Conservation (phyloP, 305 asterid genomes). For the Ajuga reptans region DNA sequence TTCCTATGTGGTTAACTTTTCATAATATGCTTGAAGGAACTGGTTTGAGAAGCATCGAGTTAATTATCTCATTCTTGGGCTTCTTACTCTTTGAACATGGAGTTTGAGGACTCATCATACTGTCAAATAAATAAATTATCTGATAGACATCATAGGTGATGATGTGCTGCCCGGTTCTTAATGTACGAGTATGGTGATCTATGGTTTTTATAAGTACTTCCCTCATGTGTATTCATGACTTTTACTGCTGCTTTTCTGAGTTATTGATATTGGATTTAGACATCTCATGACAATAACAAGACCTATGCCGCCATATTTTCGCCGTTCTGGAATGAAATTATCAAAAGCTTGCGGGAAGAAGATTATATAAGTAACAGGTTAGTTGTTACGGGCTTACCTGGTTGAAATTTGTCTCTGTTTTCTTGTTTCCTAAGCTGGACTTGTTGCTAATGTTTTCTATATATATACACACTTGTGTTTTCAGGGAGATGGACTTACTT, state of each 20-base stretch:
- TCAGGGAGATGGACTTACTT: conserved; percentile 97
- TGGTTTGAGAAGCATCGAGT: neutral
- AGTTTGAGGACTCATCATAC: neutral
- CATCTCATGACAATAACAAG: conserved; percentile 58
- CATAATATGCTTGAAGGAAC: neutral
- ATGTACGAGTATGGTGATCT: neutral
- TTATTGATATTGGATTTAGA: conserved; percentile 31
- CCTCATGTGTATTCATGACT: neutral
- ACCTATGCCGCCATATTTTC: conserved; percentile 74
- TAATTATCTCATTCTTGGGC: neutral
- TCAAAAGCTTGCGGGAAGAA: conserved; percentile 95
- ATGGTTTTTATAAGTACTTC: neutral
- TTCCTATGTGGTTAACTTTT: neutral
- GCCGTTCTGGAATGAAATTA: conserved; percentile 97
- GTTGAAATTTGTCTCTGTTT: conserved; percentile 17
- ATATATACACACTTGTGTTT: neutral
- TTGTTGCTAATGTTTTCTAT: neutral
- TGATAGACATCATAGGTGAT: neutral
- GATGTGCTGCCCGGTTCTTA: conserved; percentile 2
- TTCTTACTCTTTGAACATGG: neutral
- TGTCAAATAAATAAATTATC: neutral
- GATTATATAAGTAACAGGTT: conserved; percentile 92
- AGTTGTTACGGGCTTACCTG: conserved; percentile 14
- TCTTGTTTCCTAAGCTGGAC: neutral
- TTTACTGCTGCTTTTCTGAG: conserved; percentile 14